Conservation (phyloP, 495 filamentous ascomycete genomes). For the Xanthoparmelia taractica region DNA sequence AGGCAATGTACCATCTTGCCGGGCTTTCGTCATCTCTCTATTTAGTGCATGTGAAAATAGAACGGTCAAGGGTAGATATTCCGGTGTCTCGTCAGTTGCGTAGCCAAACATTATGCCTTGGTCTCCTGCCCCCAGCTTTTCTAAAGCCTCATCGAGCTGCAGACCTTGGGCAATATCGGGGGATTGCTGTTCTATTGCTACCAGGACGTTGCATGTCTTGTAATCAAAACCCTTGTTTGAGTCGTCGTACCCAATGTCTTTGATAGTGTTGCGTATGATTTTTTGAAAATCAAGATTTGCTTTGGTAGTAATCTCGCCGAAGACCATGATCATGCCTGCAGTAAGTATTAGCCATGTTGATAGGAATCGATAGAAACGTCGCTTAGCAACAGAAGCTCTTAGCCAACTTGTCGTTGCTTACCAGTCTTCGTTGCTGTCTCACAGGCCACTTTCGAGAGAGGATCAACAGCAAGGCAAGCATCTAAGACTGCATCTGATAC, state of each 20-base stretch:
- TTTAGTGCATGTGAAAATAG: constrained; percentile 94
- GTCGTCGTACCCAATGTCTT: constrained; percentile 96
- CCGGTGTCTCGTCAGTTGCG: constrained; percentile 97
- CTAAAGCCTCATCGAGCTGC: constrained; percentile 89
- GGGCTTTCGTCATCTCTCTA: constrained; percentile 78
- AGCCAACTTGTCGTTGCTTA: constrained; percentile 23
- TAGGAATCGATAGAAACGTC: constrained; percentile 9
- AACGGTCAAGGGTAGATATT: constrained; percentile 88
- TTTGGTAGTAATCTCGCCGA: constrained; percentile 98
- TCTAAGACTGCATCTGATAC: constrained; percentile 98
- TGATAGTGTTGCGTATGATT: constrained; percentile 88
- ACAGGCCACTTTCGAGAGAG: constrained; percentile 94
- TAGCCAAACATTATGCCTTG: constrained; percentile 99
- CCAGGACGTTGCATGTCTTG: constrained; percentile 98
- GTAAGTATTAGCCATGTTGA: constrained; percentile 4
- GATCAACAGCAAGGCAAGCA: constrained; percentile 88
- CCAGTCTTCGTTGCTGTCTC: constrained; percentile 99
- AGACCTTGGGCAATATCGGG: constrained; percentile 98
- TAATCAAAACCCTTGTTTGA: constrained; percentile 99
- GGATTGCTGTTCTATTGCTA: constrained; percentile 98
- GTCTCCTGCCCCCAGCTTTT: constrained; percentile 97
- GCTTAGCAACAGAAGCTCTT: neutral
- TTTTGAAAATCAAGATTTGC: constrained; percentile 94
- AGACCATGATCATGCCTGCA: constrained; percentile 92
- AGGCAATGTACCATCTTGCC: constrained; percentile 75